These are phyloP conservation scores for Umbelopsis sp. DNA, from an alignment of 192 early-diverging fungal genomes.

Conservation along the genomic window DNA sequence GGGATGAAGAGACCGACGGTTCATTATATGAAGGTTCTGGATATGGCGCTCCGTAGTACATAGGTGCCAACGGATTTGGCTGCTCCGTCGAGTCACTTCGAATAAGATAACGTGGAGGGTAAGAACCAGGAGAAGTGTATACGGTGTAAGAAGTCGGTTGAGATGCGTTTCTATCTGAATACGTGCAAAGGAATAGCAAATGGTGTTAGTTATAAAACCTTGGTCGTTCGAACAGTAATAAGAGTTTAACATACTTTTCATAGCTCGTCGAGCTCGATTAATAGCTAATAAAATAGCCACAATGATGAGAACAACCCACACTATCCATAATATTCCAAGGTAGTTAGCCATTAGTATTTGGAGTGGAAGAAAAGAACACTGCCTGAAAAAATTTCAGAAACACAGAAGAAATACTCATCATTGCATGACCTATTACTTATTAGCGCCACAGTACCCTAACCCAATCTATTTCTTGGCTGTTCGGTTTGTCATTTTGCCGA, in stretches of 20 bases:
- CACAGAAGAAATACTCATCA: background rate
- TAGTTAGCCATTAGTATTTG: background rate
- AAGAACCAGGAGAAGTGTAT: background rate
- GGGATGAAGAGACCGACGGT: background rate
- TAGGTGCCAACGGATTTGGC: background rate
- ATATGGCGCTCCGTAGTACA: conserved; percentile 4
- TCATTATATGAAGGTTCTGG: background rate
- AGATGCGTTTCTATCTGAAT: background rate
- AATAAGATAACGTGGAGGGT: background rate
- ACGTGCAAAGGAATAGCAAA: background rate
- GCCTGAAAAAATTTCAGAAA: background rate
- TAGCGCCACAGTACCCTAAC: background rate
- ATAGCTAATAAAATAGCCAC: background rate
- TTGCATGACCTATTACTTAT: background rate
- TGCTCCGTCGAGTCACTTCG: background rate
- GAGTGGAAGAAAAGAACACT: background rate
- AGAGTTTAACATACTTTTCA: background rate
- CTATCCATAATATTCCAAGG: conserved; percentile 2
- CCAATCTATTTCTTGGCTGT: background rate
- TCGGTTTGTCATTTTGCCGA: background rate
- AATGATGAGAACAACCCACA: background rate
- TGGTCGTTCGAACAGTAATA: background rate
- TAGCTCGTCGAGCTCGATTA: conserved; percentile 3
- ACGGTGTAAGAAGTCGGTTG: background rate
- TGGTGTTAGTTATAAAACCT: background rate